These are phyloP conservation scores for Plectosphaerella sp. DNA, from an alignment of 2,329 filamentous ascomycete genomes.

Conservation along the genomic window DNA sequence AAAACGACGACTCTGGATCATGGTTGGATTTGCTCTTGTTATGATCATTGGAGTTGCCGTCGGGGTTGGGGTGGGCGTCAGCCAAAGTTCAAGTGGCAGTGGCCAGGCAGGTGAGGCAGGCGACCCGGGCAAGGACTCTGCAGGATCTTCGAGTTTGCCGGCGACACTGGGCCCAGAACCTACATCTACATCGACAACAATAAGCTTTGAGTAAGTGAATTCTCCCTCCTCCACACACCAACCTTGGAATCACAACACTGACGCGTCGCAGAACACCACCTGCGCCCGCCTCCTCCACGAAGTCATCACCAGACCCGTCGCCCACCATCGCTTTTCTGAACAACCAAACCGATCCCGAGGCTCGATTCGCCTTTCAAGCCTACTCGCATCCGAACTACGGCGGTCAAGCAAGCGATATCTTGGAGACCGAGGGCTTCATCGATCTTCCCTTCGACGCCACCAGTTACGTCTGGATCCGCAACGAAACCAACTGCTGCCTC, in stretches of 20 bases:
- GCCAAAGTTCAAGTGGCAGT: neutral
- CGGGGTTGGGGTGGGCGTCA: slow-evolving; percentile 8
- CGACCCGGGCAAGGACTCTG: neutral
- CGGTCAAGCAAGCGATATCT: slow-evolving; percentile 17
- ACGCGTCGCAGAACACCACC: neutral
- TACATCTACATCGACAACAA: neutral
- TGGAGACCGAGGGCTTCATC: slow-evolving; percentile 16
- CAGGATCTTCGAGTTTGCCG: neutral
- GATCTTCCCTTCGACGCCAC: slow-evolving; percentile 13
- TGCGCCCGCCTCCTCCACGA: neutral
- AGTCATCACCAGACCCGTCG: neutral
- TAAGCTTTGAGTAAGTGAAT: neutral
- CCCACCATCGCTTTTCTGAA: slow-evolving; percentile 14
- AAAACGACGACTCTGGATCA: slow-evolving; percentile 9
- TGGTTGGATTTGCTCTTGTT: slow-evolving; percentile 1
- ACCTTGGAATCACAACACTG: too few species aligned
- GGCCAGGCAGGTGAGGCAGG: neutral
- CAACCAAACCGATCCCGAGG: slow-evolving; percentile 13
- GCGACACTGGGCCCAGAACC: neutral
- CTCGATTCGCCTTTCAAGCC: slow-evolving; percentile 24
- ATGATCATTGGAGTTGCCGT: slow-evolving; percentile 6
- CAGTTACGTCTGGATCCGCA: slow-evolving; percentile 17
- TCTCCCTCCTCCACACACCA: too few species aligned
- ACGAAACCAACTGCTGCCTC: slow-evolving; percentile 16
- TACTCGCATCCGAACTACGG: slow-evolving; percentile 18